Conservation (phyloP, 108 stramenopile species). For the Skeletonema grethae region DNA sequence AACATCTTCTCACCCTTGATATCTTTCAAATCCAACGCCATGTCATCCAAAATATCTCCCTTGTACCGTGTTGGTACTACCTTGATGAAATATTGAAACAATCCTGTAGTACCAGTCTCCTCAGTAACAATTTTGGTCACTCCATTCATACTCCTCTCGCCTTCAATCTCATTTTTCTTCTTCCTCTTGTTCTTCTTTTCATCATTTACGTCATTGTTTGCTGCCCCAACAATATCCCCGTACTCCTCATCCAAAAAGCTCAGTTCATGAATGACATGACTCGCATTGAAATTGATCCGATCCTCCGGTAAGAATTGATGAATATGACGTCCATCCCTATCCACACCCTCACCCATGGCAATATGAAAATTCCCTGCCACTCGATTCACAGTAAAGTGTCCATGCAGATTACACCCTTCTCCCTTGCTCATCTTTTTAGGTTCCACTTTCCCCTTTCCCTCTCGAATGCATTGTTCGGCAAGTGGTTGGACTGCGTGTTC, state of each 20-base stretch:
- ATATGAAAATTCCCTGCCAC: slow-evolving; percentile 98
- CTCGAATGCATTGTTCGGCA: slow-evolving; percentile 94
- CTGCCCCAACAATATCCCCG: slow-evolving; percentile 29
- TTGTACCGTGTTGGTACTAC: slow-evolving; percentile 89
- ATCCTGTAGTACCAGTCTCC: slow-evolving; percentile 80
- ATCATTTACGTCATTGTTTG: background rate
- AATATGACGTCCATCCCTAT: slow-evolving; percentile 91
- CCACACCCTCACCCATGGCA: slow-evolving; percentile 96
- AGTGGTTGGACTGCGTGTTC: slow-evolving; percentile 60
- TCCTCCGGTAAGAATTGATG: slow-evolving; percentile 88
- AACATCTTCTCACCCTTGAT: slow-evolving; percentile 20
- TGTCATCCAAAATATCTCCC: slow-evolving; percentile 39
- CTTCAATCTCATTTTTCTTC: slow-evolving; percentile 15
- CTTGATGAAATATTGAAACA: slow-evolving; percentile 96
- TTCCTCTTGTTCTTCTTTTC: slow-evolving; percentile 11
- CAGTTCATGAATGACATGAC: slow-evolving; percentile 91
- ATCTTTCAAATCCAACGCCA: slow-evolving; percentile 1
- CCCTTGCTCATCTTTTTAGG: slow-evolving; percentile 74
- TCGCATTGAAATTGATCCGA: slow-evolving; percentile 91
- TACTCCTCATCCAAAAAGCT: slow-evolving; percentile 81
- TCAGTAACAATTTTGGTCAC: slow-evolving; percentile 71
- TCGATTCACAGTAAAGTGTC: slow-evolving; percentile 92
- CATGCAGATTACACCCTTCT: slow-evolving; percentile 92
- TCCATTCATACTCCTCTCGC: slow-evolving; percentile 67
- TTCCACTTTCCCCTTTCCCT: slow-evolving; percentile 61